phyloP scores from a whole-genome alignment of 2,329 filamentous ascomycete genomes.

The Penicillium digitatum region DNA sequence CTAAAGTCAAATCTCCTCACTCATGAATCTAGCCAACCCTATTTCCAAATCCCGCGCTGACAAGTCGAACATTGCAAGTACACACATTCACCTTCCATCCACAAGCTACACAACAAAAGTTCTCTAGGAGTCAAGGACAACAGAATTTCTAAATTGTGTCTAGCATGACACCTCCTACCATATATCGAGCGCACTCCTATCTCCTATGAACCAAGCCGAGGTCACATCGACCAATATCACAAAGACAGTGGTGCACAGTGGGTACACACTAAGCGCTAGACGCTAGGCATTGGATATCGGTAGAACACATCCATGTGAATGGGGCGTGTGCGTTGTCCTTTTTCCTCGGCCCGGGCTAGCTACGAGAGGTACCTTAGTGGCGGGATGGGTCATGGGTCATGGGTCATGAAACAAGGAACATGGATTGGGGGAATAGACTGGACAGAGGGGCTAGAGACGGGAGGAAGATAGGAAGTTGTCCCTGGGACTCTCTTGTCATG shows the following conservation, averaged over 20 bases:
- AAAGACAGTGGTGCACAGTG: background rate
- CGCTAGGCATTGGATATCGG: background rate
- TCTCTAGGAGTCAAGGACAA: background rate
- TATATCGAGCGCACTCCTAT: background rate
- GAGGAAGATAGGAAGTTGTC: background rate
- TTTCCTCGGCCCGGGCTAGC: background rate
- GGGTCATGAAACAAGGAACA: background rate
- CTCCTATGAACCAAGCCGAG: background rate
- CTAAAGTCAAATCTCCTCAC: background rate
- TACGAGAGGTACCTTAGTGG: background rate
- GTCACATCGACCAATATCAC: background rate
- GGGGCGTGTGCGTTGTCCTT: background rate
- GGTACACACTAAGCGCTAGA: background rate
- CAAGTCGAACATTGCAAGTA: background rate
- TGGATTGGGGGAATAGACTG: background rate
- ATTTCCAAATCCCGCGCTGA: background rate
- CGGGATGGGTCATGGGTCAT: background rate
- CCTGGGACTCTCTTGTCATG: background rate
- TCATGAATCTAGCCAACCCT: background rate
- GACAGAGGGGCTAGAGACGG: background rate
- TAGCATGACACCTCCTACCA: background rate
- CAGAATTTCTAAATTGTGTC: background rate
- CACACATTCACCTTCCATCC: background rate
- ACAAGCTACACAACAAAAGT: background rate
- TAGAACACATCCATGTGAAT: background rate